phyloP scores from a whole-genome alignment of 2,329 filamentous ascomycete genomes.

The Chalaropsis ovoidea region DNA sequence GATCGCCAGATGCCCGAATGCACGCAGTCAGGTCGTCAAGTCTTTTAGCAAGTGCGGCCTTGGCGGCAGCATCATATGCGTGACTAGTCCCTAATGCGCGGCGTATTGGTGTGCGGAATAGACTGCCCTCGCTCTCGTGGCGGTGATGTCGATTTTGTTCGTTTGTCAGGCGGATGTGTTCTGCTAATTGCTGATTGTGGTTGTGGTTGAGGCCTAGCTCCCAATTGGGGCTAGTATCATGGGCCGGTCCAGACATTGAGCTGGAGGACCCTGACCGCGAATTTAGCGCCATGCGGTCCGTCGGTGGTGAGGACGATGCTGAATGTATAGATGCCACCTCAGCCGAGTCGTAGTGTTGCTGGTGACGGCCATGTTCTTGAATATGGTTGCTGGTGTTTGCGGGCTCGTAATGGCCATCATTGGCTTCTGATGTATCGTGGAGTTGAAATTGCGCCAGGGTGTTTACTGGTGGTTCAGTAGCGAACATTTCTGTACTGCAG shows the following conservation, averaged over 20 bases:
- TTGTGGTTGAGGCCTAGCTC: background rate
- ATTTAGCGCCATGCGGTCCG: background rate
- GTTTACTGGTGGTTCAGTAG: background rate
- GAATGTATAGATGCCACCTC: constrained; percentile 11
- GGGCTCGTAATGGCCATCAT: background rate
- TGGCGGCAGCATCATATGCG: constrained; percentile 25
- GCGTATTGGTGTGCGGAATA: constrained; percentile 20
- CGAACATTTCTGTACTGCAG: constrained; percentile 18
- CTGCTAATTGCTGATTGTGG: constrained; percentile 7
- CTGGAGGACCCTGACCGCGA: constrained; percentile 6
- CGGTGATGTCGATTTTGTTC: constrained; percentile 15
- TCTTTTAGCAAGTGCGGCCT: constrained; percentile 22
- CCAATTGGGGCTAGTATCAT: constrained; percentile 5
- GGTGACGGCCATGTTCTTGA: background rate
- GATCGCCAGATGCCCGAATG: constrained; percentile 20
- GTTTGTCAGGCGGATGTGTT: constrained; percentile 17
- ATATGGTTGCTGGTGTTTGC: background rate
- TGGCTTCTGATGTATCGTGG: background rate
- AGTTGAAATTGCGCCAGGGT: background rate
- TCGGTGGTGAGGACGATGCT: background rate
- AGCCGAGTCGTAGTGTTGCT: background rate
- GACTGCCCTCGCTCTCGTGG: constrained; percentile 19
- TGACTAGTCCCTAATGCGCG: constrained; percentile 23
- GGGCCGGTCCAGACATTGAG: background rate
- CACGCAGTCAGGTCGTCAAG: constrained; percentile 22